phyloP scores from a whole-genome alignment of 2,329 filamentous ascomycete species.

The Monosporascus cannonballus region DNA sequence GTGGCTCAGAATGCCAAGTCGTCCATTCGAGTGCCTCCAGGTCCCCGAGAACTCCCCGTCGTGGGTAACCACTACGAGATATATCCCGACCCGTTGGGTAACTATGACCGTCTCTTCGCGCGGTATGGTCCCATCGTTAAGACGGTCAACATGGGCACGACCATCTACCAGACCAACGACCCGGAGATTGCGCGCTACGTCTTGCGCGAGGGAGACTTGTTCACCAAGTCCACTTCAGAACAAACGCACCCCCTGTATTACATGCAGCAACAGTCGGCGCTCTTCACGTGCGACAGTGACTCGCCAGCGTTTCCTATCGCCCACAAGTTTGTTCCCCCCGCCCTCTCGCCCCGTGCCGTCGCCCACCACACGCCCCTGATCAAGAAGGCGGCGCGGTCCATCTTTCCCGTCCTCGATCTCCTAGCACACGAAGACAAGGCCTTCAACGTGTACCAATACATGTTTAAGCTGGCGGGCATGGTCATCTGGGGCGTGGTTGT shows the following conservation, averaged over 20 bases:
- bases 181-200: constrained; percentile 21
- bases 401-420: too few species aligned
- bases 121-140: constrained; percentile 28
- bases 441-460: constrained; percentile 3
- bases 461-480: constrained; percentile 4
- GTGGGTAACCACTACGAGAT: constrained; percentile 29
- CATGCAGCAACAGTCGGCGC: too few species aligned
- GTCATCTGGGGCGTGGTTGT: constrained; percentile 2
- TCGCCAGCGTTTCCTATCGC: too few species aligned
- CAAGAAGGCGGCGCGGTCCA: too few species aligned
- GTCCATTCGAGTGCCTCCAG: background rate
- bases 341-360: too few species aligned
- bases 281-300: too few species aligned
- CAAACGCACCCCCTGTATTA: too few species aligned
- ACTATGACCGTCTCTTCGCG: constrained; percentile 29
- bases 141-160: constrained; percentile 26
- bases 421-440: background rate
- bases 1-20: too few species aligned
- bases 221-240: constrained; percentile 25
- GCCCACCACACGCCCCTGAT: too few species aligned
- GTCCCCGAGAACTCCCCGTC: background rate
- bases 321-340: too few species aligned
- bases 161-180: constrained; percentile 24
- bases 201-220: constrained; percentile 25
- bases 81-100: constrained; percentile 30